Evolutionary conservation across 805 yeast species (phyloP).

Genomic region (Starmerella stigmatis): DNA sequence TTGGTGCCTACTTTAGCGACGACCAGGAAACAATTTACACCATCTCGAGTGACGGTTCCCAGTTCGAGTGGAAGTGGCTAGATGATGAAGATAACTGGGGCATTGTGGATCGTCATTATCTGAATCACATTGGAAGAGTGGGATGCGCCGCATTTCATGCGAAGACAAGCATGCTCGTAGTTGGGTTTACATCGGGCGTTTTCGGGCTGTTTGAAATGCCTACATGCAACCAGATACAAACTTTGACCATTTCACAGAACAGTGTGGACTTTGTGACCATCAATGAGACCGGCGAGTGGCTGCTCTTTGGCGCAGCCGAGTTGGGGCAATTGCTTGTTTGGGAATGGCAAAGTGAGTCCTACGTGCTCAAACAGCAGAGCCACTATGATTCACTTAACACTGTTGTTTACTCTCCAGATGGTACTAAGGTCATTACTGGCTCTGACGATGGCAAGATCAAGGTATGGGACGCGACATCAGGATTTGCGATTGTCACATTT

Average conservation of each 20-base stretch:
- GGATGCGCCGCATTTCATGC: conserved; percentile 80
- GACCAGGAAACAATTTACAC: conserved; percentile 86
- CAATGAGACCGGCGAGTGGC: conserved; percentile 87
- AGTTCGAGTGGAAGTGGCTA: conserved; percentile 79
- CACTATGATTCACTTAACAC: conserved; percentile 87
- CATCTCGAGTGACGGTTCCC: conserved; percentile 87
- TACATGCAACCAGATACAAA: conserved; percentile 45
- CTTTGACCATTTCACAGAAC: conserved; percentile 82
- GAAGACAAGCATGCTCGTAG: conserved; percentile 57
- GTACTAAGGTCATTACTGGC: conserved; percentile 82
- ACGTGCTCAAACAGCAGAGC: conserved; percentile 90
- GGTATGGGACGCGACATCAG: conserved; percentile 89
- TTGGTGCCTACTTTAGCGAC: conserved; percentile 77
- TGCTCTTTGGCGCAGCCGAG: conserved; percentile 84
- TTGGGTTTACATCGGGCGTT: conserved; percentile 83
- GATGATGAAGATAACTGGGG: conserved; percentile 52
- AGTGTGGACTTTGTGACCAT: conserved; percentile 73
- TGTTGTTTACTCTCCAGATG: conserved; percentile 86
- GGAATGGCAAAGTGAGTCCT: conserved; percentile 98
- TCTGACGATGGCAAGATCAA: conserved; percentile 95
- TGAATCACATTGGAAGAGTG: conserved; percentile 57
- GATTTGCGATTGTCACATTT: conserved; percentile 86
- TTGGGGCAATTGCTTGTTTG: conserved; percentile 91
- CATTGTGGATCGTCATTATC: conserved; percentile 65
- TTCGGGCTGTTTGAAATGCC: conserved; percentile 79